Conservation (phyloP, 768 basidiomycete species). For the Podaxis rugospora region DNA sequence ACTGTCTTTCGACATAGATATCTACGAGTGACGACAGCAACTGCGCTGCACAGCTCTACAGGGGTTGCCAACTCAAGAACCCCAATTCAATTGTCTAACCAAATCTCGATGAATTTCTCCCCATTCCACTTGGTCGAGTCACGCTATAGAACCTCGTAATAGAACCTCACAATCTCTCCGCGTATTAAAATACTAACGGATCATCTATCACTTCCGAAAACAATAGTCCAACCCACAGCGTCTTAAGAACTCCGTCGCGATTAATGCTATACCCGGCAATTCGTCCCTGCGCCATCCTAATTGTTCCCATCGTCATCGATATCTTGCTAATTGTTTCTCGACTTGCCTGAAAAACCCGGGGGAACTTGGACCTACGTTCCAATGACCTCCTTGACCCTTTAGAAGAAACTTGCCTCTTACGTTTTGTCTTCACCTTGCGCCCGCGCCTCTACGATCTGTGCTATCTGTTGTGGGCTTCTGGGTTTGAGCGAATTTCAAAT, state of each 20-base stretch:
- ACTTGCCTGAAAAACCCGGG: background rate
- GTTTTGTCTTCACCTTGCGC: background rate
- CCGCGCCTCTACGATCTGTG: background rate
- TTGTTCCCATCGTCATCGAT: background rate
- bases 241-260: background rate
- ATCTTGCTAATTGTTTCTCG: background rate
- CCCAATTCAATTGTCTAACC: background rate
- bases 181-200: background rate
- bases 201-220: background rate
- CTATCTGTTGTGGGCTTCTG: background rate
- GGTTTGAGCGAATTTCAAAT: background rate
- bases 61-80: background rate
- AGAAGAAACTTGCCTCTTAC: background rate
- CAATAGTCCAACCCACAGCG: background rate
- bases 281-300: background rate
- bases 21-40: background rate
- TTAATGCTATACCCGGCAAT: background rate
- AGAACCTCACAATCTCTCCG: background rate
- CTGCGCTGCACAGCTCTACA: background rate
- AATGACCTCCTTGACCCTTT: background rate
- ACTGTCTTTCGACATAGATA: too few species aligned
- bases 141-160: background rate
- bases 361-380: background rate
- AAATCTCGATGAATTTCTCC: background rate
- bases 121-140: background rate